These are phyloP conservation scores for Fusarium sp. DNA, from an alignment of 2,329 filamentous ascomycete species.

Conservation along the genomic window DNA sequence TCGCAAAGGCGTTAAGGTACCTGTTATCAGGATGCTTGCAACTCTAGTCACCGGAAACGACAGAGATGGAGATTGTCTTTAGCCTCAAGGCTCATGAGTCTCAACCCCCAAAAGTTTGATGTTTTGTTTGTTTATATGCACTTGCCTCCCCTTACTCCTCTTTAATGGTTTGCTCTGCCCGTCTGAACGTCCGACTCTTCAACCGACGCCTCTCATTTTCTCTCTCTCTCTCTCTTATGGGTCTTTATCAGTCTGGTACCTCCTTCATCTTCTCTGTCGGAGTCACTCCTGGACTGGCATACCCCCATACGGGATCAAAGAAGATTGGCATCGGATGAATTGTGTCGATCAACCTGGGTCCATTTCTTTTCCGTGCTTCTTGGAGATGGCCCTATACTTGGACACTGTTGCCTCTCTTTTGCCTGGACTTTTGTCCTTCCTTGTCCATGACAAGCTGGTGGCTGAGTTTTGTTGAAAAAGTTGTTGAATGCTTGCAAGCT, in stretches of 20 bases:
- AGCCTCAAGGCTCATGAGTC: conserved; percentile 7
- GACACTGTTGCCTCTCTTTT: conserved; percentile 1
- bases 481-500: conserved; percentile 16
- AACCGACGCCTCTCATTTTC: not conserved
- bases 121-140: conserved; percentile 1
- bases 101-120: conserved; percentile 18
- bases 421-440: not conserved
- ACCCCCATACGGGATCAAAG: not conserved
- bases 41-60: conserved; percentile 19
- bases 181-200: not conserved
- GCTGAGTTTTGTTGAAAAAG: conserved; percentile 12
- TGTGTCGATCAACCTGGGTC: not conserved
- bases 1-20: conserved; percentile 32
- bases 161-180: not conserved
- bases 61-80: conserved; percentile 27
- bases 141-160: not conserved
- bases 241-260: not conserved
- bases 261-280: not conserved
- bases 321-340: not conserved
- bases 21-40: conserved; percentile 11
- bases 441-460: conserved; percentile 6
- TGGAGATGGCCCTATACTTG: conserved; percentile 7
- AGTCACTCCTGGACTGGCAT: not conserved
- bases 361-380: not conserved
- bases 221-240: not conserved